These are phyloP conservation scores for Boletus sp. DNA, from an alignment of 1,284 basidiomycete species.

Conservation along the genomic window DNA sequence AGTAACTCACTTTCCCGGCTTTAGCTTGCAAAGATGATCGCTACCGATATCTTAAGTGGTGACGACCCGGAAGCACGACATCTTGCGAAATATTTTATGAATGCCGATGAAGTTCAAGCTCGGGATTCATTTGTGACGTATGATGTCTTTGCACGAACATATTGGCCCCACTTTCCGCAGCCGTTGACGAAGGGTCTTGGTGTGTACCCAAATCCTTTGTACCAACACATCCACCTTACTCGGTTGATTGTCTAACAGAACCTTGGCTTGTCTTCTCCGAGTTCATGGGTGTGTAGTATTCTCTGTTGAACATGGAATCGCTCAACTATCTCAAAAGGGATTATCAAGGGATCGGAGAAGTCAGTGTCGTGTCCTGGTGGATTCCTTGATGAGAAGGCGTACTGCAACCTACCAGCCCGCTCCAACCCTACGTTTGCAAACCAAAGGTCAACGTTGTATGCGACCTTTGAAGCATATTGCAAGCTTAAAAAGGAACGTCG, in stretches of 20 bases:
- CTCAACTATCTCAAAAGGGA: constrained; percentile 45
- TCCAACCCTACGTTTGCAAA: constrained; percentile 58
- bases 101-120: constrained; percentile 19
- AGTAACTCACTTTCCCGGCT: constrained; percentile 8
- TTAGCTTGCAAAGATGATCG: constrained; percentile 22
- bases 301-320: neutral
- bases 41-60: constrained; percentile 28
- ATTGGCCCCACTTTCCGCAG: constrained; percentile 70
- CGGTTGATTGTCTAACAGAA: constrained; percentile 43
- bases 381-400: constrained; percentile 49
- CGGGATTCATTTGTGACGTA: constrained; percentile 47
- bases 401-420: constrained; percentile 52
- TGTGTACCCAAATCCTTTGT: constrained; percentile 30
- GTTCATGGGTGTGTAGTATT: constrained; percentile 53
- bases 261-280: constrained; percentile 70
- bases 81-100: constrained; percentile 22
- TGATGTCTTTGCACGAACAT: constrained; percentile 52
- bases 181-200: constrained; percentile 57
- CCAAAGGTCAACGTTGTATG: constrained; percentile 54
- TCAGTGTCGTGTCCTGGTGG: constrained; percentile 42
- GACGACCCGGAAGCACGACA: constrained; percentile 13
- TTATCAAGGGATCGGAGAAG: constrained; percentile 68
- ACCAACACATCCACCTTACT: neutral
- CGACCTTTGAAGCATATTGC: constrained; percentile 58
- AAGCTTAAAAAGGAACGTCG: constrained; percentile 48